Evolutionary conservation across 345 rosid species (phyloP), one percentile per base, ranked within the genome.

Genomic region (Ceriops tagal): DNA sequence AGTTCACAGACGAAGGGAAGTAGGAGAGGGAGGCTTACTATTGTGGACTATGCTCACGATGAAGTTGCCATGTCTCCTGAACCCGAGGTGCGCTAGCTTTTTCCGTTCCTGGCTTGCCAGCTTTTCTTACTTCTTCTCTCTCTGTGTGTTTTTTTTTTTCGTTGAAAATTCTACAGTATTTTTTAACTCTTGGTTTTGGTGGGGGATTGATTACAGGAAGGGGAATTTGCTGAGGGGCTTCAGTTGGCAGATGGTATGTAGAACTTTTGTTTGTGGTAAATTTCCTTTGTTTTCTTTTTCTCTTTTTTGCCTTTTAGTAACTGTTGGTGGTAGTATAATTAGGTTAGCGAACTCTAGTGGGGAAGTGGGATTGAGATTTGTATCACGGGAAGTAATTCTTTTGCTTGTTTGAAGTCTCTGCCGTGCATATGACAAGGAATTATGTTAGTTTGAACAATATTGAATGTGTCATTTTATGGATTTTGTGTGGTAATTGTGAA

Each of bases 41-140:
- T 89, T 31, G 93, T 89, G 35, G 93, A 89, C 64, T 89, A 89
- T 49, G 91, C 78, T 13, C 93, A 85, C 21, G 93, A 87, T 58
- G 91, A 89, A 68, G 71, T 80, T 66, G 87, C 84, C 27, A 73
- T 89, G 88, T 89, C 95, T 67, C 91, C 91, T 39, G 91, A 85
- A 65, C 82, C 79, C 5, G 95, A 89, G 84, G 93, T 83, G 70
- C 53, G 9, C 6, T 31, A 1, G 8, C 43, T 58, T 60, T n/a
- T 43, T 43, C 49, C 59, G 11, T 8, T 56, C 30, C 13, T 21
- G 6, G 7, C 16, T 2, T 22, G 15, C 58, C 27, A 8, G 4
- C 59, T 27, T 4, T 20, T 53, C 27, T 47, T 20, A 0, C 32
- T 61, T 24, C 34, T 8, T 31, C 16, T 5, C 3, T 37, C 13